Percentiles rank a stretch among this genome's conserved stretches.
phyloP scores from a whole-genome alignment of 495 filamentous ascomycete species.

The Hypoxylon rickii region DNA sequence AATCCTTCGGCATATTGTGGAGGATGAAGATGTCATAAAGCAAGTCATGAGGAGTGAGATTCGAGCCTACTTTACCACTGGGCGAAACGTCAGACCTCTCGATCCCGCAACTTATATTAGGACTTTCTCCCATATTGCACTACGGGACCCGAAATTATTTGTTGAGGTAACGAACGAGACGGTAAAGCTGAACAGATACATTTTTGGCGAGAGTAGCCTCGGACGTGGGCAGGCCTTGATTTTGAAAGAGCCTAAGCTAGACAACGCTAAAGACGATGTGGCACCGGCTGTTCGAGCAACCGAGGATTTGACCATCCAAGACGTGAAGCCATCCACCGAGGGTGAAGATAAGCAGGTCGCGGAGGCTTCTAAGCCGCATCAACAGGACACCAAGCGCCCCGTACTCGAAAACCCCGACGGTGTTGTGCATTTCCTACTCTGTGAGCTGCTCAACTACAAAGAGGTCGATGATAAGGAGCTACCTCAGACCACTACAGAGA shows the following conservation, averaged over 20 bases:
- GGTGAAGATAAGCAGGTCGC: conserved; percentile 56
- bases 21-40: conserved; percentile 88
- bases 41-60: conserved; percentile 95
- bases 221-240: conserved; percentile 46
- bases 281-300: conserved; percentile 56
- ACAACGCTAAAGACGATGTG: conserved; percentile 45
- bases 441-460: conserved; percentile 87
- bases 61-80: conserved; percentile 63
- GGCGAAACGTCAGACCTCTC: conserved; percentile 64
- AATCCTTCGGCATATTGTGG: conserved; percentile 88
- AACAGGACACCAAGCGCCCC: conserved; percentile 74
- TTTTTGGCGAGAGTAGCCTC: conserved; percentile 48
- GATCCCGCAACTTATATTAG: conserved; percentile 77
- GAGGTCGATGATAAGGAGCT: conserved; percentile 84
- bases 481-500: conserved; percentile 55
- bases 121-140: conserved; percentile 77
- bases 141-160: conserved; percentile 85
- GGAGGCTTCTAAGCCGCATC: conserved; percentile 62
- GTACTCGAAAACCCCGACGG: conserved; percentile 92
- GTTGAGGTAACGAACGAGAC: conserved; percentile 90
- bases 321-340: conserved; percentile 59
- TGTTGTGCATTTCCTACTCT: conserved; percentile 94
- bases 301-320: conserved; percentile 56
- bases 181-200: conserved; percentile 71
- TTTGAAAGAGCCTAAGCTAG: conserved; percentile 42